Percentiles rank a stretch among this genome's conserved stretches.
These are phyloP conservation scores for Colletotrichum sidae DNA, from an alignment of 2,329 filamentous ascomycete species.

Conservation along the genomic window DNA sequence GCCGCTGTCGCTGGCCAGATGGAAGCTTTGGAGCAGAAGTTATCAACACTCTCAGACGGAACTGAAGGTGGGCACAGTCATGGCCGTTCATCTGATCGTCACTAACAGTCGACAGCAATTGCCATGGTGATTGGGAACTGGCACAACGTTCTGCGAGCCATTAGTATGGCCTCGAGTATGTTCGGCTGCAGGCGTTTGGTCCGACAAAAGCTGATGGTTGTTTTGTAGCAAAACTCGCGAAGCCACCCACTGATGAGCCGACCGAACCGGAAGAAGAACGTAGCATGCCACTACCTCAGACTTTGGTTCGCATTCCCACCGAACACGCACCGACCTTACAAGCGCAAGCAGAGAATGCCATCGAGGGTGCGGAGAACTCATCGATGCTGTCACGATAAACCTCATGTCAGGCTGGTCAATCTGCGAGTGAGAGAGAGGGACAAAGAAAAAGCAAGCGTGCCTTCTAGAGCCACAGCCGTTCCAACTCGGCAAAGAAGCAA, in stretches of 20 bases:
- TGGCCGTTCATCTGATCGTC: neutral
- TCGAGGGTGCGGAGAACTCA: constrained; percentile 55
- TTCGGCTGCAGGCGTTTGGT: constrained; percentile 34
- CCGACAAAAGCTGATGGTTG: constrained; percentile 10
- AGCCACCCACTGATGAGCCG: constrained; percentile 59
- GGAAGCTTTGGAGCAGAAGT: constrained; percentile 82
- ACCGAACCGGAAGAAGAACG: constrained; percentile 42
- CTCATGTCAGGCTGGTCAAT: too few species aligned
- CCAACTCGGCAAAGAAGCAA: too few species aligned
- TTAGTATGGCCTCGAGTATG: constrained; percentile 87
- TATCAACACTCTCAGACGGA: constrained; percentile 81
- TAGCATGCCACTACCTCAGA: constrained; percentile 74
- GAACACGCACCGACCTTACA: constrained; percentile 77
- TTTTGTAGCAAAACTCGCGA: constrained; percentile 74
- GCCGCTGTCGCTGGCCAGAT: constrained; percentile 84
- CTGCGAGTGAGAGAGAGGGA: neutral
- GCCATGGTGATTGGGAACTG: constrained; percentile 88
- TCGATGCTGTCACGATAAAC: constrained; percentile 16
- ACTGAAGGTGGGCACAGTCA: constrained; percentile 72
- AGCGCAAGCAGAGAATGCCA: constrained; percentile 66
- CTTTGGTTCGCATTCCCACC: constrained; percentile 85
- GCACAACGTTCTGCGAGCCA: constrained; percentile 86
- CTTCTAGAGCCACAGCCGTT: neutral
- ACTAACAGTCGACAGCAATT: constrained; percentile 67
- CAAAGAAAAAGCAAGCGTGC: constrained; percentile 12